Evolutionary conservation across 2,329 filamentous ascomycete genomes (phyloP), one percentile per base, ranked within the genome.

Genomic region (Epichloe aotearoae): DNA sequence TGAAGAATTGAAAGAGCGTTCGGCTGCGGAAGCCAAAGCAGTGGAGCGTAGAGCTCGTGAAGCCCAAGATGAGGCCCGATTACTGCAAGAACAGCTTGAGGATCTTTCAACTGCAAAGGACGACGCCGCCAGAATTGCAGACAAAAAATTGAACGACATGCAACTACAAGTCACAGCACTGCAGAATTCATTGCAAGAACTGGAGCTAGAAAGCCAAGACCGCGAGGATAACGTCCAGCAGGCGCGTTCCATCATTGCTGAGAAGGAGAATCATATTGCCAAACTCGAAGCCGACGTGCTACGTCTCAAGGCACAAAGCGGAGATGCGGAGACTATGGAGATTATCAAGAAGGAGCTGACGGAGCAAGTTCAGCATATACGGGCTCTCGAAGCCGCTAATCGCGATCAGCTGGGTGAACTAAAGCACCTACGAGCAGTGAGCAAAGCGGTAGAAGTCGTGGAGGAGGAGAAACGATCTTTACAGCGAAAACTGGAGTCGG

Each of bases 381-480:
- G 88, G 53, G 83, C 80, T 33, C 73, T 98, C 3, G 93, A 98
- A 64, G 76, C 79, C 1, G 80, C 80, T 37, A 95, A 88, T 55
- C 77, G 87, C 23, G 88, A 95, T 47, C 87, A 95, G 61, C 73
- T 80, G 14, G 68, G 76, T 0, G 91, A 98, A 63, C 70, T 98
- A 37, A 88, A 86, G 58, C 84, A 89, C 57, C 75, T 94, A 38
- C 83, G 89, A 14, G 86, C 89, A 57, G 70, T 84, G 3, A 83
- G 89, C 64, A 91, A 87, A 67, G 88, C 86, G n/a, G 83, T 95
- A 1, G 88, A 95, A 61, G 79, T 98, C 2, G 86, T 97, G 0
- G 89, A 98, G 63, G 93, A 98, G 65, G 89, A 98, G 70, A 97
- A 97, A 72, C 77, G 87, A 54, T 80, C 82, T 0, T 70, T 98